Base-by-base conservation (phyloP, 306 rosid genomes). In the Lathyrus oleraceus region DNA sequence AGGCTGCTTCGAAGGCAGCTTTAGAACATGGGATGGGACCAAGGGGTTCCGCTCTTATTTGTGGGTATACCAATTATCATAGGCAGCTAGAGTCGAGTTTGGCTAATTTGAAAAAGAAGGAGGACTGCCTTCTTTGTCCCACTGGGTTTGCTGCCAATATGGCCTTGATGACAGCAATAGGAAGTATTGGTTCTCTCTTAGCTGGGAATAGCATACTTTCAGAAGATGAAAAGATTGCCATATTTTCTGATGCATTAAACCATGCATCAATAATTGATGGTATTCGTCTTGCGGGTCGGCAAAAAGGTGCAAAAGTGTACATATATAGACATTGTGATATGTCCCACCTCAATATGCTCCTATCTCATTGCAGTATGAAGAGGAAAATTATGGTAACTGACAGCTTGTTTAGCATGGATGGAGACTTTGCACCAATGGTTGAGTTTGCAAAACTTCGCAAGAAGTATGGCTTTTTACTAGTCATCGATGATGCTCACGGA, bases 91-190 rank as follows among this genome's bases (percentile, higher is more conserved):
- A 93, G 76, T 87, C 87, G 10, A 57, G 90, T 75, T 72, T 93
- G 72, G 97, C 98, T 25, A 93, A 93, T 65, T 82, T 93, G 76
- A 93, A 93, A 85, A 90, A 81, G 83, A 93, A 93, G 84, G 96
- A 93, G 96, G 98, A 93, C 84, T 93, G 98, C 82, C 97, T 93
- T 78, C 98, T 93, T 82, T 90, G 97, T 85, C 97, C 98, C 70
- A 88, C 98, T 70, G 98, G 98, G 64, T 93, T 90, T 88, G 86
- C 98, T 43, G 98, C 98, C 79, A 93, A 93, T 87, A 90, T 88
- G 98, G 97, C 98, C 8, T 8, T 88, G 85, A 88, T 93, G 96
- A 92, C 88, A 25, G 86, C 93, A 20, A 64, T 93, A 51, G 98
- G 97, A 81, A 88, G 86, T 62, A 70, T 93, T 54, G 87, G 89